Base-by-base conservation (phyloP, 208 protist species). In the Porcisia hertigi region DNA sequence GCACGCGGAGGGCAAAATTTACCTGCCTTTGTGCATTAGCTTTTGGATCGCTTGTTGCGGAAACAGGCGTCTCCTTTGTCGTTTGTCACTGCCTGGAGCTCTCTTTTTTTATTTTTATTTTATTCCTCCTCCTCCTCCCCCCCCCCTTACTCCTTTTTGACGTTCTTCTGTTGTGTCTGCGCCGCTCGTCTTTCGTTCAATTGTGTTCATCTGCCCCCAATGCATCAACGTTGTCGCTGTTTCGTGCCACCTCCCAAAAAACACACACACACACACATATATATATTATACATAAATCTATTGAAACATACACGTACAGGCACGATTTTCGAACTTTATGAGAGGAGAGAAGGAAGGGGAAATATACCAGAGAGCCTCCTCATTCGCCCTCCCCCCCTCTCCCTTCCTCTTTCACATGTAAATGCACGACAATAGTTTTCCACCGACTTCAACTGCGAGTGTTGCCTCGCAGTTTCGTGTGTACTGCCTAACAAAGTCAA, bases 401-500 rank as follows among this genome's bases (percentile, higher is more conserved):
- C 9, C 16, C 23, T 52, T n/a, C 23, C 23, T 14, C 41, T 1
- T 11, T 34, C 39, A 30, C 11, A 71, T 36, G 25, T 11, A 2
- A 36, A 72, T 72, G 69, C 47, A 20, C 12, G 47, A 57, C n/a
- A 45, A 2, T 43, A 6, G 54, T 54, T 14, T 41, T n/a, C 25
- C 66, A 36, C 47, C 47, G 66, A 53, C 23, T 20, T 43, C 66
- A 25, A 36, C 41, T 2, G 54, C 16, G 41, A 45, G 25, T n/a
- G 3, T 73, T 58, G 41, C 57, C 43, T 3, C 18, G 36, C 36
- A 65, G 20, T 75, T 75, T 58, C 9, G 45, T 34, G 58, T 75
- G 57, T 53, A 41, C 45, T 75, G 71, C 58, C 39, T 75, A 3
- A 39, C n/a, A 7, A 75, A 75, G 30, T 55, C 71, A 14, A 75